These are phyloP conservation scores for Nakazawaea ishiwadae DNA, from an alignment of 805 yeast genomes.

Conservation along the genomic window DNA sequence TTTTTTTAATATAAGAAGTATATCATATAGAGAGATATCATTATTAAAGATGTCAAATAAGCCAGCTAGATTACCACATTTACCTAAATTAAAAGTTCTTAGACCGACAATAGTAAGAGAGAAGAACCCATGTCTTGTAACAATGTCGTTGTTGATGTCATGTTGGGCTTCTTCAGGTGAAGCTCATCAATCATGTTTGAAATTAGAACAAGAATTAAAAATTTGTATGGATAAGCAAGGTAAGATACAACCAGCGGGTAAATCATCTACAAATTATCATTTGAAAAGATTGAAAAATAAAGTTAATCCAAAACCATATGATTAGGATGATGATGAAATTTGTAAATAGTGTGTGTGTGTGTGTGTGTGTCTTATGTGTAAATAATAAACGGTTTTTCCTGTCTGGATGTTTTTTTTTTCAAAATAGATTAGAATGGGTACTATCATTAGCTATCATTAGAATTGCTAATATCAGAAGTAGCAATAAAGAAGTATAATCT, in stretches of 20 bases:
- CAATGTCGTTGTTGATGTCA: slow-evolving; percentile 80
- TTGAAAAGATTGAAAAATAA: slow-evolving; percentile 52
- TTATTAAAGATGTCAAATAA: slow-evolving; percentile 9
- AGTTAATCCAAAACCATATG: slow-evolving; percentile 33
- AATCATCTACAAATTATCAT: slow-evolving; percentile 49
- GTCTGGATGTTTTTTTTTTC: too few species aligned
- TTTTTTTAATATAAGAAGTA: neutral
- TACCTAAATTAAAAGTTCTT: slow-evolving; percentile 69
- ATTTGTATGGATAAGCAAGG: slow-evolving; percentile 59
- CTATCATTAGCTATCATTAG: too few species aligned
- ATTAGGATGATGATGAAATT: too few species aligned
- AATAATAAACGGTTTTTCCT: too few species aligned
- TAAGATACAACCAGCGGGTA: slow-evolving; percentile 28
- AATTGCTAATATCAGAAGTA: too few species aligned
- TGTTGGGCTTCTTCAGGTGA: slow-evolving; percentile 98
- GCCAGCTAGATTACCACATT: slow-evolving; percentile 58
- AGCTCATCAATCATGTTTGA: slow-evolving; percentile 62
- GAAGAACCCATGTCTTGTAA: slow-evolving; percentile 69
- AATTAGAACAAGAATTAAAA: slow-evolving; percentile 65
- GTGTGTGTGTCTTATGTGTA: too few species aligned
- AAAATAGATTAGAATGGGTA: too few species aligned
- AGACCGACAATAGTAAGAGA: slow-evolving; percentile 53
- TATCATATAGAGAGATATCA: neutral
- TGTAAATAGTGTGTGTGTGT: neutral
- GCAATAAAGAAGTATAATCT: too few species aligned